Conservation (phyloP, 108 stramenopile genomes). For the Thalassiosira profunda region DNA sequence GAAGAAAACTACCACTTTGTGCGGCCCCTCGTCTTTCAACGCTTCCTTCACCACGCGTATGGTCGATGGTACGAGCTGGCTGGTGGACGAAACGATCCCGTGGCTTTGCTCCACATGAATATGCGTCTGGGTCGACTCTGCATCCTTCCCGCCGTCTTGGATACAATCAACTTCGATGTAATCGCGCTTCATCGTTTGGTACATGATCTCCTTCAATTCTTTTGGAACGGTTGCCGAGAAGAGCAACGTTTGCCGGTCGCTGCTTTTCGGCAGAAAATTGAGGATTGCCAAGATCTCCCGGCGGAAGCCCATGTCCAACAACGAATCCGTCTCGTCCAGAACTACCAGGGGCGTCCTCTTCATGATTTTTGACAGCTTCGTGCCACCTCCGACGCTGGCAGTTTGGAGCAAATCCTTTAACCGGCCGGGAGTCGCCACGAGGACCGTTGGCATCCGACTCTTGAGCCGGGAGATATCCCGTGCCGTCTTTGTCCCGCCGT, state of each 20-base stretch:
- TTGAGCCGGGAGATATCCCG: constrained; percentile 52
- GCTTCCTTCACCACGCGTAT: constrained; percentile 50
- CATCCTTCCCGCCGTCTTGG: constrained; percentile 13
- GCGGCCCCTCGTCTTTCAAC: constrained; percentile 55
- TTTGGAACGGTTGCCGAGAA: constrained; percentile 95
- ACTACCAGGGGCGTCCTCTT: constrained; percentile 67
- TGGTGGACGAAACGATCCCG: constrained; percentile 47
- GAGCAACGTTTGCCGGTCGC: constrained; percentile 90
- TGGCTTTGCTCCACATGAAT: constrained; percentile 62
- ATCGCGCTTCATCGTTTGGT: constrained; percentile 43
- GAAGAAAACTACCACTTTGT: constrained; percentile 91
- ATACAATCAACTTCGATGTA: constrained; percentile 72
- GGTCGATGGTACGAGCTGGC: constrained; percentile 52
- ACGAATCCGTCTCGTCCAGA: constrained; percentile 96
- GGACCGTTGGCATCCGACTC: constrained; percentile 57
- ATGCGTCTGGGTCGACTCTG: constrained; percentile 49
- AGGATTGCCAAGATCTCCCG: constrained; percentile 86
- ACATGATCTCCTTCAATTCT: constrained; percentile 62
- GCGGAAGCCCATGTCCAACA: constrained; percentile 94
- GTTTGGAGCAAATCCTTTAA: constrained; percentile 90
- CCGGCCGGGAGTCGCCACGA: constrained; percentile 96
- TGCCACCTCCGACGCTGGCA: constrained; percentile 36
- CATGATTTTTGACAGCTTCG: constrained; percentile 52
- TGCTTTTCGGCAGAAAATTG: constrained; percentile 59
- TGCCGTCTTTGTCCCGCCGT: constrained; percentile 90